These are phyloP conservation scores for Gossypioides kirkii DNA, from an alignment of 345 rosid species.

Conservation along the genomic window DNA sequence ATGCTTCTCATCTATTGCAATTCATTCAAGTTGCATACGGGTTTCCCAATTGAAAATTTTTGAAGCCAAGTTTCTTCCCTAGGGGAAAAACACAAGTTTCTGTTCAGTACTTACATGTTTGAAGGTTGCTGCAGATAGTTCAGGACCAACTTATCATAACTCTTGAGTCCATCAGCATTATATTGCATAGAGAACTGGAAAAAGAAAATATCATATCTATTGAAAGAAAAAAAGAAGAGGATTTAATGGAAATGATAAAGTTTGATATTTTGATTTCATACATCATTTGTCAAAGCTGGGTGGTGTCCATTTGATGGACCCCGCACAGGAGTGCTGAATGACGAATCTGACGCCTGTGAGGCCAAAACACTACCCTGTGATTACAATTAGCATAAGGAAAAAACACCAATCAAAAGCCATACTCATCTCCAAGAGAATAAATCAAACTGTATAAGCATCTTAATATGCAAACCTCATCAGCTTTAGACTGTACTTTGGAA, in stretches of 20 bases:
- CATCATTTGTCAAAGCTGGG: slow-evolving; percentile 42
- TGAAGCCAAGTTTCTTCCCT: neutral
- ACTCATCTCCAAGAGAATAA: neutral
- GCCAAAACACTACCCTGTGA: slow-evolving; percentile 31
- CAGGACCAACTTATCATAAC: slow-evolving; percentile 69
- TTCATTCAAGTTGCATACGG: neutral
- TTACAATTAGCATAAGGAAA: slow-evolving; percentile 19
- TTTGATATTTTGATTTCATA: slow-evolving; percentile 20
- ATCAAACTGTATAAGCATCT: neutral
- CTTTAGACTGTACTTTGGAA: slow-evolving; percentile 36
- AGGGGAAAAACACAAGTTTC: neutral
- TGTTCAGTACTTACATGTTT: slow-evolving; percentile 48
- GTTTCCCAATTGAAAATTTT: neutral
- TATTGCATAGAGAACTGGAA: slow-evolving; percentile 45
- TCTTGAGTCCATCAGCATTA: slow-evolving; percentile 53
- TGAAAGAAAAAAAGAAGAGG: neutral
- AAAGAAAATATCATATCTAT: slow-evolving; percentile 5
- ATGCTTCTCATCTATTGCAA: too few species aligned
- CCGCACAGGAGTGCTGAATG: slow-evolving; percentile 32
- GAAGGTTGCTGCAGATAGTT: slow-evolving; percentile 72
- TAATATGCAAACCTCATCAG: neutral
- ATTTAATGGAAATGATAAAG: neutral
- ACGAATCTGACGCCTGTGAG: slow-evolving; percentile 36
- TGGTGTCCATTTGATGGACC: slow-evolving; percentile 34
- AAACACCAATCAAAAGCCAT: slow-evolving; percentile 2